A percentile compares a stretch with the other conserved stretches of the same genome.
Evolutionary conservation across 495 filamentous ascomycete genomes (phyloP).

Genomic region (Penicillium lividum): DNA sequence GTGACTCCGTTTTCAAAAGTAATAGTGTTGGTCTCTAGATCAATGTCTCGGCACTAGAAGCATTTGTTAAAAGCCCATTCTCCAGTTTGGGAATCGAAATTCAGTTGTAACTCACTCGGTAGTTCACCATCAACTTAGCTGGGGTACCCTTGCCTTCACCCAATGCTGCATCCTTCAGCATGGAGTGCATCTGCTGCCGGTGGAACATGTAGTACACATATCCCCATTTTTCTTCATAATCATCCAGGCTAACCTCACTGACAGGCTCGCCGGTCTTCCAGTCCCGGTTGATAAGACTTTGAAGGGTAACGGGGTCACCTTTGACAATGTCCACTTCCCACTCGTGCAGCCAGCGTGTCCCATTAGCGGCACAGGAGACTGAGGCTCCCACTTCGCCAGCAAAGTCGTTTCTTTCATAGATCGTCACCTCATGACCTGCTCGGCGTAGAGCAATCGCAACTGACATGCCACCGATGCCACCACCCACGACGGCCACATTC

Average conservation of each 20-base stretch:
- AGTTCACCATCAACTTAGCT: conserved; percentile 44
- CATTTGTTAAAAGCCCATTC: neutral
- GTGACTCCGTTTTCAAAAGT: conserved; percentile 37
- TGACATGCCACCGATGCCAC: conserved; percentile 69
- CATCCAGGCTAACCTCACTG: conserved; percentile 45
- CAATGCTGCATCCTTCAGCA: conserved; percentile 52
- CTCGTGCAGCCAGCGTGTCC: conserved; percentile 47
- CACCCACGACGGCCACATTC: conserved; percentile 61
- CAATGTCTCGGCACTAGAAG: conserved; percentile 36
- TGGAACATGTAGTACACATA: conserved; percentile 59
- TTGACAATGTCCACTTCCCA: conserved; percentile 45
- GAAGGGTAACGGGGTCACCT: conserved; percentile 49
- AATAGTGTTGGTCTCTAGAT: conserved; percentile 37
- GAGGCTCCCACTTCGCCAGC: conserved; percentile 47
- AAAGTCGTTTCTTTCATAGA: conserved; percentile 45
- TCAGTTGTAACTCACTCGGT: conserved; percentile 28
- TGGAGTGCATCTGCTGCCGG: conserved; percentile 55
- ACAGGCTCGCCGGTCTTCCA: conserved; percentile 50
- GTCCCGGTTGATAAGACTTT: conserved; percentile 50
- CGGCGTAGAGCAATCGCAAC: conserved; percentile 63
- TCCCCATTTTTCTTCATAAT: conserved; percentile 47
- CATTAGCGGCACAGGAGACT: conserved; percentile 47
- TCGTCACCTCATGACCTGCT: conserved; percentile 62
- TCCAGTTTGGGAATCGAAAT: neutral
- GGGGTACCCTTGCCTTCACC: conserved; percentile 45